These are phyloP conservation scores for Akebia trifoliata DNA, from an alignment of 164 flowering plant genomes.

Conservation along the genomic window DNA sequence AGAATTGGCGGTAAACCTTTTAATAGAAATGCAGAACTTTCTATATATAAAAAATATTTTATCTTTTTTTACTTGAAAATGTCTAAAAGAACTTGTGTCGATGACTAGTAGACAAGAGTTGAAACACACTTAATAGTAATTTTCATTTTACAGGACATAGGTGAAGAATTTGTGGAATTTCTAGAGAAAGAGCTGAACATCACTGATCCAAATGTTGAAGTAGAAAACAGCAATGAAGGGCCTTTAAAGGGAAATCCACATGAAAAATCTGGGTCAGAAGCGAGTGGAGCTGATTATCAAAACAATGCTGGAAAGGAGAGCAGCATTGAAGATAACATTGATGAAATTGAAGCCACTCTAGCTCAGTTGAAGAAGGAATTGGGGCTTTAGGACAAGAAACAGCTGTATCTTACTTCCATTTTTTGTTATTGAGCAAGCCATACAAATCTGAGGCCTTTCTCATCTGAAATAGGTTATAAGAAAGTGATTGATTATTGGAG, in stretches of 20 bases:
- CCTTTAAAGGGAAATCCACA: constrained; percentile 17
- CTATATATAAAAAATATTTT: not conserved
- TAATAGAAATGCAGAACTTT: not conserved
- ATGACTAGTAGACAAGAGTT: not conserved
- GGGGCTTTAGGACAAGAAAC: constrained; percentile 38
- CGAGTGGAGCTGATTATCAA: constrained; percentile 7
- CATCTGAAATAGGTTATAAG: too few species aligned
- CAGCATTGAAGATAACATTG: constrained; percentile 63
- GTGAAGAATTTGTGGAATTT: constrained; percentile 95
- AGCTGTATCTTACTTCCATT: too few species aligned
- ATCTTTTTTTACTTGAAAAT: not conserved
- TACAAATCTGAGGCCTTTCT: too few species aligned
- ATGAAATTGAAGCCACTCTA: constrained; percentile 89
- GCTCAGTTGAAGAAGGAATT: constrained; percentile 71
- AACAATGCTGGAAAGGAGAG: constrained; percentile 23
- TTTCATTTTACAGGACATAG: constrained; percentile 60
- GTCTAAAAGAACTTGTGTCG: not conserved
- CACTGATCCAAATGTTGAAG: constrained; percentile 33
- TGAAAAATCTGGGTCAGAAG: constrained; percentile 21
- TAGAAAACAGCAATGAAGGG: constrained; percentile 18
- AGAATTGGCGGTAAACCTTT: constrained; percentile 62
- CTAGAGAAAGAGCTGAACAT: constrained; percentile 92
- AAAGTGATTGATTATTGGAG: too few species aligned
- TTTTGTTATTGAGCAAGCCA: too few species aligned
- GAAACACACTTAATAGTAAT: constrained; percentile 1